These are phyloP conservation scores for Platanus orientalis DNA, from an alignment of 164 flowering plant genomes.

Conservation along the genomic window DNA sequence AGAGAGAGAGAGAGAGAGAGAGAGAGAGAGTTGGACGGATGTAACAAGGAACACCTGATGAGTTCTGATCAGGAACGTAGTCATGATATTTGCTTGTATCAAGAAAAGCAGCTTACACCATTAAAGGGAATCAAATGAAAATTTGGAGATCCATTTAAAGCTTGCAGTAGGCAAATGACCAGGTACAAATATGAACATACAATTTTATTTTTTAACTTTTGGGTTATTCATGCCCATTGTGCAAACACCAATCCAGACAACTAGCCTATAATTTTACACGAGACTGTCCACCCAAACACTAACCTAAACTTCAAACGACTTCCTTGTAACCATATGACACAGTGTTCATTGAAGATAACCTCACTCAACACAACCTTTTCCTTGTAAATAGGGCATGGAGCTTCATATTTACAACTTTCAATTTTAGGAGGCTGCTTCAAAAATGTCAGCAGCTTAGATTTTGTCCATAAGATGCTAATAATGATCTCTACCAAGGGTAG, in stretches of 20 bases:
- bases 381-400: constrained; percentile 10
- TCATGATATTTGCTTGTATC: too few species aligned
- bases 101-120: too few species aligned
- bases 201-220: too few species aligned
- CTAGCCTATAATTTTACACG: constrained; percentile 1
- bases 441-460: constrained; percentile 23
- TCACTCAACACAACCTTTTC: constrained; percentile 3
- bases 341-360: not conserved
- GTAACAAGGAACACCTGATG: too few species aligned
- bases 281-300: not conserved
- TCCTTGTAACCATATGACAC: not conserved
- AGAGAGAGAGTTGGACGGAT: too few species aligned
- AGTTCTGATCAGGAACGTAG: too few species aligned
- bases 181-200: constrained; percentile 6
- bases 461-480: constrained; percentile 5
- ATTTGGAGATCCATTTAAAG: too few species aligned
- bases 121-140: too few species aligned
- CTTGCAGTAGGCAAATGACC: not conserved
- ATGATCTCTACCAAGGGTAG: constrained; percentile 6
- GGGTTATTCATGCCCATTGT: not conserved
- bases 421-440: constrained; percentile 17
- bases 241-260: not conserved
- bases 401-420: constrained; percentile 17
- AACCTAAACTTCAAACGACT: not conserved
- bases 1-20: too few species aligned